Conservation (phyloP, 257 asterid genomes). For the Ligustrum vulgare region DNA sequence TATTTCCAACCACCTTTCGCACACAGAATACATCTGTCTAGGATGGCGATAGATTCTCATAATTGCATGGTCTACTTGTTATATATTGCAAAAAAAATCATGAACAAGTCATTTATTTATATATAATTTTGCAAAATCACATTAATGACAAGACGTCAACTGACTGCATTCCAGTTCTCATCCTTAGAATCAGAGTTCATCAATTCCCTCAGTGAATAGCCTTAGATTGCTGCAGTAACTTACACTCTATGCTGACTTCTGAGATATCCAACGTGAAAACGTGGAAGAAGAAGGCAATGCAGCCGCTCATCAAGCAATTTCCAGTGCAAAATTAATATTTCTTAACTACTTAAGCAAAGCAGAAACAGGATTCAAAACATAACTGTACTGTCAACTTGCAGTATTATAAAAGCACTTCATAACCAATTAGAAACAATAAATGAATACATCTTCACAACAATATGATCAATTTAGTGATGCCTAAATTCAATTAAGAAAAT, state of each 20-base stretch:
- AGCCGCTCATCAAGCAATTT: neutral
- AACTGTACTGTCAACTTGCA: neutral
- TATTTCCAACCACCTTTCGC: neutral
- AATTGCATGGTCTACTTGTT: neutral
- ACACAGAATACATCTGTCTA: neutral
- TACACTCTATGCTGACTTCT: neutral
- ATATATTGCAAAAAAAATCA: neutral
- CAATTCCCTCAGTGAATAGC: neutral
- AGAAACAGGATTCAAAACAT: neutral
- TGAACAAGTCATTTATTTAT: neutral
- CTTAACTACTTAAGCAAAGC: neutral
- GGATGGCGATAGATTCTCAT: neutral
- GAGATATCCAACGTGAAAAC: neutral
- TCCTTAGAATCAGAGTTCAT: neutral
- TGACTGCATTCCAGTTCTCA: neutral
- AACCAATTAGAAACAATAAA: neutral
- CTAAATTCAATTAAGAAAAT: constrained; percentile 16
- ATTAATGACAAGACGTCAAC: neutral
- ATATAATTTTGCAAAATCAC: neutral
- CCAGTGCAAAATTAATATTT: neutral
- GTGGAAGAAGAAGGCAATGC: neutral
- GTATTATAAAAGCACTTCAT: neutral
- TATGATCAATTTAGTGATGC: constrained; percentile 1
- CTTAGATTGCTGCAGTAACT: neutral
- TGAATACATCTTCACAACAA: neutral